Conservation (phyloP, 352 stramenopile genomes). For the Phytopythium montanum region DNA sequence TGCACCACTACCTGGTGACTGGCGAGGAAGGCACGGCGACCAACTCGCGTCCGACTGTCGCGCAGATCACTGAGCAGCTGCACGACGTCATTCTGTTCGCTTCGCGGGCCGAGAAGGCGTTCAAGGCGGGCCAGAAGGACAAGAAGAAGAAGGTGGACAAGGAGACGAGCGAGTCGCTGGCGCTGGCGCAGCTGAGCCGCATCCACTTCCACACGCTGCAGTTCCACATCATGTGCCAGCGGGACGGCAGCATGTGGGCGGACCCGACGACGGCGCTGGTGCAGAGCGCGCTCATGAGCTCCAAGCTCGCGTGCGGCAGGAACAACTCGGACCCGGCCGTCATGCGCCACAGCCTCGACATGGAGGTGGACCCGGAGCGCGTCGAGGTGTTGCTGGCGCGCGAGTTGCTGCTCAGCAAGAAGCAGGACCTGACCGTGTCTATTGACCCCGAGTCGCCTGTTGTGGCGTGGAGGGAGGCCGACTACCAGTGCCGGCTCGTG, state of each 20-base stretch:
- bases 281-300: conserved; percentile 79
- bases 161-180: conserved; percentile 20
- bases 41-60: conserved; percentile 67
- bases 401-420: conserved; percentile 50
- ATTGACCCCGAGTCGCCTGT: conserved; percentile 69
- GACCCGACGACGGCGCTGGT: conserved; percentile 67
- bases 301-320: conserved; percentile 74
- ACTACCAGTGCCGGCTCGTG: conserved; percentile 75
- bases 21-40: conserved; percentile 69
- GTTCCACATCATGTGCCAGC: conserved; percentile 86
- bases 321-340: conserved; percentile 30
- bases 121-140: conserved; percentile 21
- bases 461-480: conserved; percentile 60
- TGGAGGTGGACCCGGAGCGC: conserved; percentile 70
- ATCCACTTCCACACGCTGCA: conserved; percentile 87
- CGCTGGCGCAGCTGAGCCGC: conserved; percentile 61
- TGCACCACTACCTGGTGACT: conserved; percentile 80
- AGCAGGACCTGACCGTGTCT: conserved; percentile 46
- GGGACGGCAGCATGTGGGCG: conserved; percentile 53
- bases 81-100: conserved; percentile 66
- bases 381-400: conserved; percentile 62
- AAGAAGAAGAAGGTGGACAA: conserved; percentile 17
- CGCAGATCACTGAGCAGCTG: conserved; percentile 69
- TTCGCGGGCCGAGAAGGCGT: conserved; percentile 37
- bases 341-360: conserved; percentile 56